These are phyloP conservation scores for Apiotrichum domesticum DNA, from an alignment of 1,284 basidiomycete species.

Conservation along the genomic window DNA sequence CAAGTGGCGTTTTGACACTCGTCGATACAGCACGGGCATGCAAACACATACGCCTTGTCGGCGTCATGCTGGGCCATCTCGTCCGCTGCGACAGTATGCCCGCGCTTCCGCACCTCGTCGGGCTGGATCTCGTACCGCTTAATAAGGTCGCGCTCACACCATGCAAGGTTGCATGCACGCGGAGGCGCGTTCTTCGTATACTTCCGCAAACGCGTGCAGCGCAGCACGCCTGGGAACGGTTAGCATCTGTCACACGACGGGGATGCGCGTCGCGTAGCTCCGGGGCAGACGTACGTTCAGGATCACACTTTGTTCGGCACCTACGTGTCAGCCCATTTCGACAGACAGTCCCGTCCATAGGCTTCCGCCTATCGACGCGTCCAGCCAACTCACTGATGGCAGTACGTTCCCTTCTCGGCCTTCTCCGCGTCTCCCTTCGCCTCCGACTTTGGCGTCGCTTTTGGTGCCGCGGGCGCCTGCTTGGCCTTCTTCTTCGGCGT, in stretches of 20 bases:
- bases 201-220: slow-evolving; percentile 28
- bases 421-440: slow-evolving; percentile 2
- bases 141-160: slow-evolving; percentile 28
- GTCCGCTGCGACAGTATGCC: not conserved
- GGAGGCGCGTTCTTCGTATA: slow-evolving; percentile 12
- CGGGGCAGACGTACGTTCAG: slow-evolving; percentile 5
- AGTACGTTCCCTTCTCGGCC: slow-evolving; percentile 22
- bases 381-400: slow-evolving; percentile 25
- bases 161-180: slow-evolving; percentile 29
- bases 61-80: slow-evolving; percentile 11
- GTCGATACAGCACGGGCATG: slow-evolving; percentile 31
- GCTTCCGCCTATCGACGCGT: no score
- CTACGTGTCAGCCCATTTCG: slow-evolving; percentile 1
- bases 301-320: slow-evolving; percentile 14
- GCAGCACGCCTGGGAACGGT: slow-evolving; percentile 17
- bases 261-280: not conserved
- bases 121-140: slow-evolving; percentile 22
- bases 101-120: slow-evolving; percentile 3
- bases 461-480: not conserved
- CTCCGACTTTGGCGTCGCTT: not conserved
- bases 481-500: slow-evolving; percentile 9
- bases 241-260: slow-evolving; percentile 18
- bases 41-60: slow-evolving; percentile 15
- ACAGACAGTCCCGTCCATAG: not conserved
- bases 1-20: slow-evolving; percentile 30